Conservation (phyloP, 2,329 filamentous ascomycete genomes). For the Aspergillus spinulosporus region DNA sequence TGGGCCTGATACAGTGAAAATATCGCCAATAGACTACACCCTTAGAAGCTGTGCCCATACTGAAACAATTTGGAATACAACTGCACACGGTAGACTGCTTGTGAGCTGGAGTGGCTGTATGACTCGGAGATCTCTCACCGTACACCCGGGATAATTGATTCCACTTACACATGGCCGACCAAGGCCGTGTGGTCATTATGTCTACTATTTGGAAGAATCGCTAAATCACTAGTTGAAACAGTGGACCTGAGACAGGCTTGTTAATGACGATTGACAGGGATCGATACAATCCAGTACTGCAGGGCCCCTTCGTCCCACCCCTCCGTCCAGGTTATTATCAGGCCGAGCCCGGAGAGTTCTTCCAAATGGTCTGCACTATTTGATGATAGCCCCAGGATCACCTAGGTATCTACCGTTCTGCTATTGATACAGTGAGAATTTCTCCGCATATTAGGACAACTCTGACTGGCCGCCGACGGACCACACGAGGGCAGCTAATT, state of each 20-base stretch:
- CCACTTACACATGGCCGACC: too few species aligned
- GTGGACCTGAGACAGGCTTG: background rate
- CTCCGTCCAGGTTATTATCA: too few species aligned
- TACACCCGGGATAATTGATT: background rate
- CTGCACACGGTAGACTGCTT: background rate
- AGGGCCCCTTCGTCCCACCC: too few species aligned
- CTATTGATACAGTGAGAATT: background rate
- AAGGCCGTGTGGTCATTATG: too few species aligned
- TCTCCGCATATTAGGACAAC: background rate
- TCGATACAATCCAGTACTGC: too few species aligned
- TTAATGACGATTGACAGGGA: slow-evolving; percentile 2
- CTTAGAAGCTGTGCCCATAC: background rate
- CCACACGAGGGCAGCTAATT: slow-evolving; percentile 1
- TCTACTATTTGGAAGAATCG: too few species aligned
- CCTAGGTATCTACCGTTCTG: background rate
- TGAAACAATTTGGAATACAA: background rate
- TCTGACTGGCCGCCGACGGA: background rate
- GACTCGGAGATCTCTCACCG: background rate
- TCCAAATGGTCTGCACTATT: too few species aligned
- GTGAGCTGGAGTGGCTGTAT: background rate
- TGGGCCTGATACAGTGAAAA: too few species aligned
- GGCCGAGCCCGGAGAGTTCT: too few species aligned
- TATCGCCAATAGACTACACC: background rate
- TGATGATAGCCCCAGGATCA: too few species aligned
- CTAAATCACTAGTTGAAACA: background rate